Evolutionary conservation across 2,329 filamentous ascomycete genomes (phyloP), one percentile per base, ranked within the genome.

Genomic region (Nigrograna mackinnonii): DNA sequence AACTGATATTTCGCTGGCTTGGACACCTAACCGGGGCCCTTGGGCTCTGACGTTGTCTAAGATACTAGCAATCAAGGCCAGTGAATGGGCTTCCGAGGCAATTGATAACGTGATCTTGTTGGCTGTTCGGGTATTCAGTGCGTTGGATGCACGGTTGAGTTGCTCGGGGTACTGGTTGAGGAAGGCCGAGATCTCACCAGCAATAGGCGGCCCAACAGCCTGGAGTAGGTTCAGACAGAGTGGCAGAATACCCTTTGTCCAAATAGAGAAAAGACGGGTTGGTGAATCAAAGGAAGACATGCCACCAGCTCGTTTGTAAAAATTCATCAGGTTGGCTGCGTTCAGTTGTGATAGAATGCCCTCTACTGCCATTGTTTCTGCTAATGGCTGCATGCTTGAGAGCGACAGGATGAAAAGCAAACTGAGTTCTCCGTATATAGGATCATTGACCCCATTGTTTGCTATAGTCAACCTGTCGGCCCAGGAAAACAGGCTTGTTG

Each of bases 391-490:
- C 12, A 97, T 79, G 12, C 83, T 85, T 1, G 91, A 96, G 11
- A 99, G 79, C 54, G 95, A 89, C 17, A 96, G 82, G 12, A 99
- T 78, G 68, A 97, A 95, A 19, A 91, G 79, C 30, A 96, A 79
- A 57, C 88, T 89, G n/a, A 96, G 80, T 63, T 96, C 91, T 50
- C 91, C 94, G 66, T 96, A 97, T 21, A 97, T 77, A 0, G 94
- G 92, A 62, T 97, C 92, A 20, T 85, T 83, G 43, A 86, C 80
- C 19, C 61, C 56, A n/a, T 59, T 55, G 41, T 58, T 52, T 2
- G 46, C 20, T 24, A 86, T 79, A 1, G 86, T 81, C 18, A 97
- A 78, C 52, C 86, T 84, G 66, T 97, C 91, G 4, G 92, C 83
- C 94, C 94, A 99, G 0, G 91, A 96, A 69, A 92, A 97, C 4